These are phyloP conservation scores for Cladophialophora chaetospira DNA, from an alignment of 2,329 filamentous ascomycete genomes.

Conservation along the genomic window DNA sequence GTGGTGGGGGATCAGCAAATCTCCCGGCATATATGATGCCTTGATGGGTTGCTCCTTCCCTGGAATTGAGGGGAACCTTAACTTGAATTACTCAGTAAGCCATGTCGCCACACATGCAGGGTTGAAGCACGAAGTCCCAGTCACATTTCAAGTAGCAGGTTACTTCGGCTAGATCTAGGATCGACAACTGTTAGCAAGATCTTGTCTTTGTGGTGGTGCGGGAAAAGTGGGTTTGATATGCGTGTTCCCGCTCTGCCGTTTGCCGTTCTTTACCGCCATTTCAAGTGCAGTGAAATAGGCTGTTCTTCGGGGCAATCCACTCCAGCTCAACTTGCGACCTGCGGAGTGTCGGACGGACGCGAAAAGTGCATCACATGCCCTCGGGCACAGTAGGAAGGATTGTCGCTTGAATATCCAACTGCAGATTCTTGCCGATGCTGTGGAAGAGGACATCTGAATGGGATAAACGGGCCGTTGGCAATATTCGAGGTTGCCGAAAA, in stretches of 20 bases:
- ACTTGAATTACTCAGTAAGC: neutral
- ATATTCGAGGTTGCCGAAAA: no score
- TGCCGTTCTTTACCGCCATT: neutral
- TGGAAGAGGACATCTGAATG: no score
- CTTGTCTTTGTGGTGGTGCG: neutral
- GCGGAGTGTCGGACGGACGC: slow-evolving; percentile 10
- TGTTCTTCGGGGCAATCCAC: neutral
- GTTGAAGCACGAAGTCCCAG: neutral
- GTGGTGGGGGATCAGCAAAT: neutral
- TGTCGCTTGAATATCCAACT: neutral
- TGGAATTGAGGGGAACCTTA: slow-evolving; percentile 3
- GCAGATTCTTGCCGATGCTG: neutral
- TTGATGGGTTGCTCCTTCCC: neutral
- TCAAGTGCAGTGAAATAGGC: neutral
- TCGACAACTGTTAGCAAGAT: neutral
- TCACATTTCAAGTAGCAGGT: neutral
- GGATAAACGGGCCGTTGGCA: no score
- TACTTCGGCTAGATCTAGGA: neutral
- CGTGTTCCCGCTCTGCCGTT: neutral
- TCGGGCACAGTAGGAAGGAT: neutral
- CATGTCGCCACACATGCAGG: neutral
- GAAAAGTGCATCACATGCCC: neutral
- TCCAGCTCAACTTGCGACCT: neutral
- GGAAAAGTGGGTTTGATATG: neutral
- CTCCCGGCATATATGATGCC: neutral